These are phyloP conservation scores for Pseudotsuga menziesii DNA, from an alignment of 75 land plant species.

Conservation along the genomic window DNA sequence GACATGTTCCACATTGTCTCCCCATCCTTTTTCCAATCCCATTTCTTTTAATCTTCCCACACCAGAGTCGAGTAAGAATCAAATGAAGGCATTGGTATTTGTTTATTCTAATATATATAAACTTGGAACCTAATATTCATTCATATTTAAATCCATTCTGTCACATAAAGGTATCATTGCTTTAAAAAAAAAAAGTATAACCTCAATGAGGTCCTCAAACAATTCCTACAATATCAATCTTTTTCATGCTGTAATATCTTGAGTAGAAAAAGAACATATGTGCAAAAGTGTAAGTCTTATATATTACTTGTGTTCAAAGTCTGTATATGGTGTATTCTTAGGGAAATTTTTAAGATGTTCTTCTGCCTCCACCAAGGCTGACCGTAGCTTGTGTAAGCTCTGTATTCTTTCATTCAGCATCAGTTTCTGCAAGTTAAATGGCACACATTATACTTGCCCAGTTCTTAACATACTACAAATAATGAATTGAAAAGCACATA, in stretches of 20 bases:
- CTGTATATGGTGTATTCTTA: conserved; percentile 57
- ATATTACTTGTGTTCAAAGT: conserved; percentile 65
- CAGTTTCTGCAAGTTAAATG: conserved; percentile 43
- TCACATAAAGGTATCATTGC: background rate
- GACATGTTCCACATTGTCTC: conserved; percentile 57
- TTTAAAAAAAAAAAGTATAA: no score
- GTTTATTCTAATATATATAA: background rate
- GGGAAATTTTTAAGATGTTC: conserved; percentile 62
- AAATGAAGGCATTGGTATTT: background rate
- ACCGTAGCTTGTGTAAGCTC: conserved; percentile 54
- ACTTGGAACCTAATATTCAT: no score
- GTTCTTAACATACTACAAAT: background rate
- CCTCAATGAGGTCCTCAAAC: conserved; percentile 48
- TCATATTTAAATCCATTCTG: background rate
- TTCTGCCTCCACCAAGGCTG: conserved; percentile 68
- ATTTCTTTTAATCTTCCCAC: conserved; percentile 62
- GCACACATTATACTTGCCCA: background rate
- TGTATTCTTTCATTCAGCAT: conserved; percentile 96
- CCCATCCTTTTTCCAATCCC: conserved; percentile 83
- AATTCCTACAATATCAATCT: conserved; percentile 23
- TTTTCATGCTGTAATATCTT: no score
- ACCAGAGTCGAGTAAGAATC: background rate
- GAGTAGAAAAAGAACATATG: no score
- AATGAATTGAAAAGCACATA: background rate
- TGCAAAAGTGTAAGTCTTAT: no score